phyloP scores from a whole-genome alignment of 306 rosid genomes.

The Sesbania bispinosa region DNA sequence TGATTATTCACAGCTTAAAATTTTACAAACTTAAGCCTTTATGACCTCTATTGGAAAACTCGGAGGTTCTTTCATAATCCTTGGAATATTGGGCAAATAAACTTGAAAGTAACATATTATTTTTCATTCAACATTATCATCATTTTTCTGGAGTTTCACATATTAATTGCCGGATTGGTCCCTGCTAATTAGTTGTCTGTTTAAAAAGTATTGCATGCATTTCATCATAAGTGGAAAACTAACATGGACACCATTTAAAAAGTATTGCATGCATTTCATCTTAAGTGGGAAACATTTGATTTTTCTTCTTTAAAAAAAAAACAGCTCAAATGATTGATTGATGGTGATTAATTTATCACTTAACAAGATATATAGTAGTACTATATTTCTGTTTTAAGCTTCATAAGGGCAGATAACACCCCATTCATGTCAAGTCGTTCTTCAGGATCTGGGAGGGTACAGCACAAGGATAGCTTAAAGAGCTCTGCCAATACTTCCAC shows the following conservation, averaged over 20 bases:
- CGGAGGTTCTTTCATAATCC: neutral
- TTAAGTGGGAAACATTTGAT: neutral
- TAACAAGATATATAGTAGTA: constrained; percentile 1
- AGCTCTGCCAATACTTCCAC: constrained; percentile 43
- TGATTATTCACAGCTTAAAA: neutral
- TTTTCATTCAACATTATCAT: neutral
- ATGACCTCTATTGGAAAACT: neutral
- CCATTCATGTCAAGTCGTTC: constrained; percentile 61
- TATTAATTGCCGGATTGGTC: neutral
- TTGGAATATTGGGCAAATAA: neutral
- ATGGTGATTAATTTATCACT: constrained; percentile 1
- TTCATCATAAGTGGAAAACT: constrained; percentile 10
- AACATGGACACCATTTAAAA: neutral
- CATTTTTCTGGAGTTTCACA: too few relatives aligned
- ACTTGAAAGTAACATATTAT: neutral
- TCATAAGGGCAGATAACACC: constrained; percentile 48
- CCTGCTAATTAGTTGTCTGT: neutral
- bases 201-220: neutral
- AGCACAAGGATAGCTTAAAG: constrained; percentile 53
- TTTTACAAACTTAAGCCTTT: neutral
- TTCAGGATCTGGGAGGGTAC: constrained; percentile 61
- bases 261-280: neutral
- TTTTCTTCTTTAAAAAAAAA: neutral
- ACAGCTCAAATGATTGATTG: neutral
- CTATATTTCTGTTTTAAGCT: constrained; percentile 35